A percentile compares a stretch with the other conserved stretches of the same genome.
These are phyloP conservation scores for Ustilago bromivora DNA, from an alignment of 1,284 basidiomycete species.

Conservation along the genomic window DNA sequence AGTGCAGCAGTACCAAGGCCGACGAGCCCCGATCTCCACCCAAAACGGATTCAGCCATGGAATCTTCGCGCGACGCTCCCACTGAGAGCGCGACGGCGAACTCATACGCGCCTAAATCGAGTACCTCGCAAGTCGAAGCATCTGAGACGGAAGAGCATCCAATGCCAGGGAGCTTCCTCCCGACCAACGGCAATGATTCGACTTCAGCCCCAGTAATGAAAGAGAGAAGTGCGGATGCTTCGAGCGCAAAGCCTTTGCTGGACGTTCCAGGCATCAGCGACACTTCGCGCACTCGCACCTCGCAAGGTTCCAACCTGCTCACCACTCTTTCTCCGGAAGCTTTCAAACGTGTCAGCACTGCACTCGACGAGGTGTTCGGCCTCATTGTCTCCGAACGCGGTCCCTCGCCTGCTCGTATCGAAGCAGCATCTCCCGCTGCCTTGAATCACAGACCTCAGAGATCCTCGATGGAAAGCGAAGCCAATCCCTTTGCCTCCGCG, in stretches of 20 bases:
- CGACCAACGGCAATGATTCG: not conserved
- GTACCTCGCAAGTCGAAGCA: not conserved
- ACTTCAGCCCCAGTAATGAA: not conserved
- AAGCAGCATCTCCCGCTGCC: not conserved
- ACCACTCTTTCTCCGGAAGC: constrained; percentile 59
- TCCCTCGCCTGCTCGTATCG: constrained; percentile 7
- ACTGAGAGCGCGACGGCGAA: not conserved
- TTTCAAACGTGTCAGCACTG: constrained; percentile 63
- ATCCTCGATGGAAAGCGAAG: constrained; percentile 52
- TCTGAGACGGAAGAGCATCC: not conserved
- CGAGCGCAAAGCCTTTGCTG: constrained; percentile 1
- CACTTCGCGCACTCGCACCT: constrained; percentile 12
- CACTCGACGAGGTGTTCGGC: constrained; percentile 61
- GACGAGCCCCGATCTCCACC: not conserved
- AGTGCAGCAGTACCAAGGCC: constrained; percentile 23
- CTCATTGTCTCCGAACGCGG: constrained; percentile 46
- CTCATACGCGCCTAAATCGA: not conserved
- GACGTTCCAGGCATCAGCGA: constrained; percentile 11
- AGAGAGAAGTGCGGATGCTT: not conserved
- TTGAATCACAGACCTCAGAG: constrained; percentile 14
- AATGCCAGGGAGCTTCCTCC: constrained; percentile 34
- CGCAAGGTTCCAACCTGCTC: constrained; percentile 39
- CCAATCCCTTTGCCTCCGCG: constrained; percentile 52
- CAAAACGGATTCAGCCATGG: not conserved
- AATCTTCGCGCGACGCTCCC: constrained; percentile 1